phyloP scores from a whole-genome alignment of 768 basidiomycete genomes.

The Suillus hirtellus region DNA sequence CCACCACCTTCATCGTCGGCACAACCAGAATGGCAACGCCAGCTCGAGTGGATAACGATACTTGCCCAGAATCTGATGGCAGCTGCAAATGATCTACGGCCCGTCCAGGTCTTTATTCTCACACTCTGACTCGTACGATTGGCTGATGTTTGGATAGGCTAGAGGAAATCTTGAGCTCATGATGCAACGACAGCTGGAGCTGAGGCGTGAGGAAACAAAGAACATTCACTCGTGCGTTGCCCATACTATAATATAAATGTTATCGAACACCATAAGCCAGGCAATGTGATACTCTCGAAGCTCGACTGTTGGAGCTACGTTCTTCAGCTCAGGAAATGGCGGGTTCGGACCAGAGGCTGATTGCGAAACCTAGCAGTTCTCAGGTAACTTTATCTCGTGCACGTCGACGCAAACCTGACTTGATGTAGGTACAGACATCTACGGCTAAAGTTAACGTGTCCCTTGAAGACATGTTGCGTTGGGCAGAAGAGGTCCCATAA shows the following conservation, averaged over 20 bases:
- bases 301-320: slow-evolving; percentile 59
- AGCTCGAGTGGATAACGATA: slow-evolving; percentile 79
- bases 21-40: slow-evolving; percentile 70
- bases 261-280: slow-evolving; percentile 34
- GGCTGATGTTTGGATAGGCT: slow-evolving; percentile 47
- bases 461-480: slow-evolving; percentile 48
- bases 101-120: slow-evolving; percentile 65
- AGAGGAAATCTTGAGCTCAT: slow-evolving; percentile 78
- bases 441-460: slow-evolving; percentile 16
- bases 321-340: slow-evolving; percentile 19
- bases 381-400: background rate
- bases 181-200: slow-evolving; percentile 78
- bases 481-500: slow-evolving; percentile 53
- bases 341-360: background rate
- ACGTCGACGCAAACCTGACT: background rate
- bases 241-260: background rate
- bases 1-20: slow-evolving; percentile 44
- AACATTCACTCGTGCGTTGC: slow-evolving; percentile 63
- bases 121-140: background rate
- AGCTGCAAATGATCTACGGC: slow-evolving; percentile 85
- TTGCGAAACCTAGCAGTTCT: background rate
- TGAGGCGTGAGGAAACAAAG: slow-evolving; percentile 70
- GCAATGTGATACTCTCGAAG: slow-evolving; percentile 72
- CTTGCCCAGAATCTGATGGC: slow-evolving; percentile 88
- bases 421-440: background rate